These are phyloP conservation scores for Nannochloris sp. DNA, from an alignment of 139 green algal species.

Conservation along the genomic window DNA sequence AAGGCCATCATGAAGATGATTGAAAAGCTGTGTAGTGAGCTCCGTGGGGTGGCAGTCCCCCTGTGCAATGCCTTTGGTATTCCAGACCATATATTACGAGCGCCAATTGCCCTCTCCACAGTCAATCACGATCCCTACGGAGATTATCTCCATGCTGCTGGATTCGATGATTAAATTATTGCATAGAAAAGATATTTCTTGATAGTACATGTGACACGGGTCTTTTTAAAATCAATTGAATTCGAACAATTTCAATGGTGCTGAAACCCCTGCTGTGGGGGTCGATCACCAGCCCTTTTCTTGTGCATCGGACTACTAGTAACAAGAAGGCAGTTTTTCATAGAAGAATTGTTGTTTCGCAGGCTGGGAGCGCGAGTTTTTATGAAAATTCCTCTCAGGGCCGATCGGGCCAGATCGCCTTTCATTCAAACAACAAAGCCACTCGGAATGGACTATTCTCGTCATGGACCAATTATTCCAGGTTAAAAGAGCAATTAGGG, in stretches of 20 bases:
- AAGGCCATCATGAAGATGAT: conserved; percentile 74
- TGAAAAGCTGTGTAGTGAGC: conserved; percentile 51
- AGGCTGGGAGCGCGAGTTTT: too few relatives aligned
- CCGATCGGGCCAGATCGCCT: too few relatives aligned
- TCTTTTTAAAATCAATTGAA: too few relatives aligned
- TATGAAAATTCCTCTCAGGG: too few relatives aligned
- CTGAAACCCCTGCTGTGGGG: too few relatives aligned
- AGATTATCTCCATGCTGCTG: conserved; percentile 22
- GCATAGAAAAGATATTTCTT: not conserved
- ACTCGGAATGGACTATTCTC: not conserved
- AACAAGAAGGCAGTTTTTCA: too few relatives aligned
- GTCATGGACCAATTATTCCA: not conserved
- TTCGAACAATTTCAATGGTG: too few relatives aligned
- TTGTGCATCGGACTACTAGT: too few relatives aligned
- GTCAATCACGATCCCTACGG: conserved; percentile 23
- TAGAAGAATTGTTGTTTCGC: too few relatives aligned
- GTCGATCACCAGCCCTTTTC: too few relatives aligned
- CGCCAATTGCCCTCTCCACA: conserved; percentile 57
- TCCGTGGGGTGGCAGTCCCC: conserved; percentile 46
- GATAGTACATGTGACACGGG: not conserved
- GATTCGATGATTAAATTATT: conserved; percentile 1
- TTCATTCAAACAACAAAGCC: too few relatives aligned
- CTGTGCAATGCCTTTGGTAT: conserved; percentile 68
- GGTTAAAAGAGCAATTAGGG: conserved; percentile 9
- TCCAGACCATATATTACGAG: conserved; percentile 73